Evolutionary conservation across 2,329 filamentous ascomycete species (phyloP), one percentile per base, ranked within the genome.

Genomic region (Pseudogymnoascus sp.): DNA sequence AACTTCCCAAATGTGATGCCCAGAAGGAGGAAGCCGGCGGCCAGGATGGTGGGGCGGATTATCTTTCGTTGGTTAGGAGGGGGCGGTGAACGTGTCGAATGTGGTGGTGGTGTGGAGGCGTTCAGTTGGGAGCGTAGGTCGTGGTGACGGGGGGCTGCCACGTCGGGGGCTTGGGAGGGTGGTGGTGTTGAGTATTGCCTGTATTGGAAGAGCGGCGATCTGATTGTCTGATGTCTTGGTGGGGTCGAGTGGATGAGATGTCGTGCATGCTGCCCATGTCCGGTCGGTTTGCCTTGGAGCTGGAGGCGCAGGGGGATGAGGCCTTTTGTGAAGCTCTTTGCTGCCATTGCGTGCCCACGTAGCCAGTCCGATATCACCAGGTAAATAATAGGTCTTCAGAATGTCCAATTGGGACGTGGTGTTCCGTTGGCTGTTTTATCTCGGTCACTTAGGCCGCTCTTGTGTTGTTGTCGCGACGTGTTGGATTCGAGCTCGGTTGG

Each of bases 1-100:
- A 74, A 67, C 60, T 74, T 73, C 65, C 79, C 80, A 59, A 69
- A 65, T 27, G 69, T 63, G 15, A 72, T 61, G 64, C 81, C 81
- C 42, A 77, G 58, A 36, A 76, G 58, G 60, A 81, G 69, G 68
- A 77, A 79, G 42, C 76, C 7, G 12, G 70, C 64, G 9, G 69
- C 70, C 42, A 68, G 72, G 39, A 73, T 73, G 40, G 67, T 67
- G 18, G 66, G 69, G 29, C 67, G 71, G 8, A 70, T 67, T 4
- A 69, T 69, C 21, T 67, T 68, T 31, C 67, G 69, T 3, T 64
- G 59, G 55, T 64, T 66, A 59, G 60, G 64, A 15, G 59, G 12
- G 15, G 62, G 40, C 25, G 67, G 64, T 55, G 48, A 35, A 15
- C 15, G 48, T 21, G 9, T 7, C 29, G 48, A 33, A 33, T 18